Base-by-base conservation (phyloP, 2,329 filamentous ascomycete species). In the Aspergillus ruber region DNA sequence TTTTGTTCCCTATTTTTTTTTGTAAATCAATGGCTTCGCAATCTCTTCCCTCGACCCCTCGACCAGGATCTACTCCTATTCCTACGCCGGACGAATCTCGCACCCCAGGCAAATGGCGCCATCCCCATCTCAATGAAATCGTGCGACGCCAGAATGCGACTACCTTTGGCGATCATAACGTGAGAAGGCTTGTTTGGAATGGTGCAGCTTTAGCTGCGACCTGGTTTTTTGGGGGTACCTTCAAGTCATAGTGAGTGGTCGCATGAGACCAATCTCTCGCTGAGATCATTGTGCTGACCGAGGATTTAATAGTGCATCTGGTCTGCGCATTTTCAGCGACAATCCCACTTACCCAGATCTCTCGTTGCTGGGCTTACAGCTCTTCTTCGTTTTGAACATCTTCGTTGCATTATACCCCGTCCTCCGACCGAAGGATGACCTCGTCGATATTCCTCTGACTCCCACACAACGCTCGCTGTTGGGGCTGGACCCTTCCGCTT, bases 401-500 rank as follows among this genome's bases (percentile, higher is more conserved):
- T 64, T 74, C 52, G 60, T 84, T 46, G 86, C 89, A 33, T 72
- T 88, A 48, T 74, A 82, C 41, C 93, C 91, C 2, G 78, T 95
- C 10, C 69, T 89, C 59, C 80, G 84, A 53, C 76, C 79, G 39
- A 77, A 77, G 56, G 93, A 97, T 67, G 80, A 90, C 53, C 79
- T 96, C 53, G 76, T 83, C 67, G 93, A 98, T 66, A 95, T 98
- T 44, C 83, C 91, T 51, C 79, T 98, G 56, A 96, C 91, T 1
- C 84, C 88, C n/a, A 83, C 84, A 10, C 93, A 97, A 73, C 86
- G 91, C 51, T 79, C 84, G 54, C 79, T 95, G 12, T 81, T 98
- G 44, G 90, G 90, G 42, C 81, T 98, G 3, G 80, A 85, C 35
- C 84, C 88, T 2, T 81, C 77, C 49, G 80, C 84, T 1, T 80